phyloP scores from a whole-genome alignment of 192 early-diverging fungal genomes.

The Podila epigama region DNA sequence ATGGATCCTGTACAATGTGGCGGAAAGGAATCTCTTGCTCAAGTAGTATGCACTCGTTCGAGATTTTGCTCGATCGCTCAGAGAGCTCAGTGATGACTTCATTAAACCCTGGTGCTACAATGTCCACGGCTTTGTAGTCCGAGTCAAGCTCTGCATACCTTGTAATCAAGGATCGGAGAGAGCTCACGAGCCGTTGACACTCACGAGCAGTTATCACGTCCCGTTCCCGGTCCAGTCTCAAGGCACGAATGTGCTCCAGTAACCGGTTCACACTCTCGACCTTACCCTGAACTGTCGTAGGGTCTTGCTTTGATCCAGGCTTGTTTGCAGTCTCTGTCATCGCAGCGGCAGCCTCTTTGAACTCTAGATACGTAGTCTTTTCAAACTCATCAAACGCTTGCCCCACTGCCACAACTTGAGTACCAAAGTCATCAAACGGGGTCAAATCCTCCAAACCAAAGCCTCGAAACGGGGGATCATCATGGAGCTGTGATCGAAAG shows the following conservation, averaged over 20 bases:
- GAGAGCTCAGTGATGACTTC: constrained; percentile 7
- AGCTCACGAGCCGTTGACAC: constrained; percentile 17
- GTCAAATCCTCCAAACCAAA: constrained; percentile 22
- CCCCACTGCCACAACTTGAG: constrained; percentile 9
- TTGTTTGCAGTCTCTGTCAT: neutral
- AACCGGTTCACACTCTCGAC: constrained; percentile 22
- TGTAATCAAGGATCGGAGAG: neutral
- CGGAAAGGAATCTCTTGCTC: constrained; percentile 27
- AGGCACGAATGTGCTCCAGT: constrained; percentile 14
- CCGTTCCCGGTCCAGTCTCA: constrained; percentile 32
- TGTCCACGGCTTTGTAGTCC: constrained; percentile 6
- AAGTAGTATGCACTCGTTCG: constrained; percentile 21
- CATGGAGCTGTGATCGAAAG: constrained; percentile 22
- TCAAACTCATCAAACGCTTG: constrained; percentile 28
- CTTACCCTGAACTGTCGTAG: constrained; percentile 9
- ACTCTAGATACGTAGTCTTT: constrained; percentile 2
- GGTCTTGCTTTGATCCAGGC: constrained; percentile 29
- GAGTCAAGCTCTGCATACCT: constrained; percentile 3
- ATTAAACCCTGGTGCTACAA: constrained; percentile 15
- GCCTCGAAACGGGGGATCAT: constrained; percentile 15
- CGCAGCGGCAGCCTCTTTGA: neutral
- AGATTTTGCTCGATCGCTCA: constrained; percentile 6
- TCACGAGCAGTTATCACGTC: constrained; percentile 33
- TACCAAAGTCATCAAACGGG: constrained; percentile 13
- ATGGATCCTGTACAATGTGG: constrained; percentile 20